These are phyloP conservation scores for Chondrus crispus DNA, from an alignment of 23 red algal genomes.

Conservation along the genomic window DNA sequence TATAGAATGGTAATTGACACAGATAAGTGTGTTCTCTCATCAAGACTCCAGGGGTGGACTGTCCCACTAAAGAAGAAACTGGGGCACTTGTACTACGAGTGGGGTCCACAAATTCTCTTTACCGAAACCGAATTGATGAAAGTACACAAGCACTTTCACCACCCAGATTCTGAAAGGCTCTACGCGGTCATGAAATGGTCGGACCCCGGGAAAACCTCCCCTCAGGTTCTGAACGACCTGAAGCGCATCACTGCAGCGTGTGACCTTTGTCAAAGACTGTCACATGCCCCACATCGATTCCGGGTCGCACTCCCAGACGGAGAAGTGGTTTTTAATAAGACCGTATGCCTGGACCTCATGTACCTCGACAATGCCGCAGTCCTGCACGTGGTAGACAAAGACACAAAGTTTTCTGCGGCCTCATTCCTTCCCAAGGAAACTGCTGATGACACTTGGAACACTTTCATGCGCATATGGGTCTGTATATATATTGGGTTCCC, in stretches of 20 bases:
- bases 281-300: not conserved
- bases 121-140: no score
- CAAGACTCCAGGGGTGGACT: no score
- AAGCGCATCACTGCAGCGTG: not conserved
- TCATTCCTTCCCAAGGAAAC: not conserved
- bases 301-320: not conserved
- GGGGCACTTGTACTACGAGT: no score
- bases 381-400: not conserved
- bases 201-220: not conserved
- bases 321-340: not conserved
- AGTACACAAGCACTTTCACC: not conserved
- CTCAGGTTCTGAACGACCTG: not conserved
- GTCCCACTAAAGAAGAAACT: no score
- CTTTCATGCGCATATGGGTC: not conserved
- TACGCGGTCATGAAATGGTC: not conserved
- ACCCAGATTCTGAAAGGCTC: not conserved
- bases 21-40: no score
- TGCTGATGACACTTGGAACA: not conserved
- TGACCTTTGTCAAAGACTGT: not conserved
- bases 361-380: not conserved
- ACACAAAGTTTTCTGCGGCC: not conserved
- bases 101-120: no score
- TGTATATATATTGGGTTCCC: not conserved
- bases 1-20: no score
- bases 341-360: not conserved